A percentile compares a stretch with the other conserved stretches of the same genome.
These are phyloP conservation scores for Ophiostoma montium DNA, from an alignment of 2,329 filamentous ascomycete genomes.

Conservation along the genomic window DNA sequence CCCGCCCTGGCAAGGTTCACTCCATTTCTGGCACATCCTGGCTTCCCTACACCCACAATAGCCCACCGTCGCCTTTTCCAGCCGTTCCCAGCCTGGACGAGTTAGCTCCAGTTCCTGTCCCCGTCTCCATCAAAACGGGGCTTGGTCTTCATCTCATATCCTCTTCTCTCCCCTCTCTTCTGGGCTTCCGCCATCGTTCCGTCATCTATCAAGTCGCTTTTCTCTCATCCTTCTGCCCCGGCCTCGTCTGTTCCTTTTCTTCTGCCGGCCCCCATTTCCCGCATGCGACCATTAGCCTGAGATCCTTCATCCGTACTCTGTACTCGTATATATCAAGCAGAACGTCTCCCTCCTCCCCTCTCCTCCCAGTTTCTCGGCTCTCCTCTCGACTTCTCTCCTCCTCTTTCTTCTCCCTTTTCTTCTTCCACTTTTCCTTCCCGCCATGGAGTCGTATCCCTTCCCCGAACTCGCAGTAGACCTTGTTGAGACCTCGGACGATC, in stretches of 20 bases:
- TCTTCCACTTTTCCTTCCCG: slow-evolving; percentile 7
- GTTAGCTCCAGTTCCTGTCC: not conserved
- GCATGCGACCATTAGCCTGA: not conserved
- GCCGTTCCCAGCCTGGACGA: slow-evolving; percentile 1
- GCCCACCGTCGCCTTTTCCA: not conserved
- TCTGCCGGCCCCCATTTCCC: not conserved
- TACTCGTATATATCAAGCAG: slow-evolving; percentile 7
- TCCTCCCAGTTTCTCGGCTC: not conserved
- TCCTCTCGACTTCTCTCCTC: not conserved
- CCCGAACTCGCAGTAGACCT: slow-evolving; percentile 16
- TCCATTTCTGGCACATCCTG: slow-evolving; percentile 4
- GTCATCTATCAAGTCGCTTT: not conserved
- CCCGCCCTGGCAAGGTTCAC: not conserved
- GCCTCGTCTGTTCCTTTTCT: not conserved
- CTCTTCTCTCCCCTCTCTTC: not conserved
- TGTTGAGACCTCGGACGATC: slow-evolving; percentile 13
- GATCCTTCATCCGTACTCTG: too few species aligned
- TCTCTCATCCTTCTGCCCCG: not conserved
- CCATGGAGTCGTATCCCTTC: slow-evolving; percentile 20
- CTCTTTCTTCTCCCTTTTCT: not conserved
- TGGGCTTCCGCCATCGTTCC: not conserved
- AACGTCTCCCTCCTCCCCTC: slow-evolving; percentile 1
- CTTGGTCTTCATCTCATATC: slow-evolving; percentile 6
- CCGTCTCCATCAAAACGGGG: slow-evolving; percentile 8
- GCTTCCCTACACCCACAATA: not conserved